These are phyloP conservation scores for Tylopilus vinaceipallidus DNA, from an alignment of 768 basidiomycete species.

Conservation along the genomic window DNA sequence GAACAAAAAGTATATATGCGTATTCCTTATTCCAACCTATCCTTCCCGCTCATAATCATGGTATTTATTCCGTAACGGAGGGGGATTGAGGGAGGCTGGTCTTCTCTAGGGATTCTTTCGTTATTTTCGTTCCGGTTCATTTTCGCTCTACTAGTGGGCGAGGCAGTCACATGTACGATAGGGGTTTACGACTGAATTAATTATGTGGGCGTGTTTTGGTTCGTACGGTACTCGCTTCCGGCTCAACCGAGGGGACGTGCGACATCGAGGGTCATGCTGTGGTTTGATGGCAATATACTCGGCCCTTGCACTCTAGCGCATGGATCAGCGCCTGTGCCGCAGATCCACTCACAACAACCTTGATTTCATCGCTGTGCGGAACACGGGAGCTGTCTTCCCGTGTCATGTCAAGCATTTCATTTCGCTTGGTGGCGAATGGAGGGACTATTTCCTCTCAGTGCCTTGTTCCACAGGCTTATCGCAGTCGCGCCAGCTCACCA, in stretches of 20 bases:
- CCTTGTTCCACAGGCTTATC: too few relatives aligned
- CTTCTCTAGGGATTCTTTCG: constrained; percentile 8
- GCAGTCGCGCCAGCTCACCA: too few relatives aligned
- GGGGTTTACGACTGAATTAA: neutral
- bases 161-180: neutral
- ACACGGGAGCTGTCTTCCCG: neutral
- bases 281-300: too few relatives aligned
- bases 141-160: neutral
- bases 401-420: neutral
- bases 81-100: constrained; percentile 18
- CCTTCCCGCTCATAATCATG: constrained; percentile 12
- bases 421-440: too few relatives aligned
- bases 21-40: neutral
- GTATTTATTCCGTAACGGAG: constrained; percentile 23
- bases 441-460: too few relatives aligned
- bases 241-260: neutral
- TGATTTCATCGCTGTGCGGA: neutral
- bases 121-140: neutral
- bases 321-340: neutral
- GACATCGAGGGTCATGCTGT: too few relatives aligned
- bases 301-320: neutral
- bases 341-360: neutral
- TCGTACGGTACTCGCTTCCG: neutral
- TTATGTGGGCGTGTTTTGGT: neutral
- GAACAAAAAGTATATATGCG: constrained; percentile 15